phyloP scores from a whole-genome alignment of 345 rosid genomes.

The Jatropha curcas region DNA sequence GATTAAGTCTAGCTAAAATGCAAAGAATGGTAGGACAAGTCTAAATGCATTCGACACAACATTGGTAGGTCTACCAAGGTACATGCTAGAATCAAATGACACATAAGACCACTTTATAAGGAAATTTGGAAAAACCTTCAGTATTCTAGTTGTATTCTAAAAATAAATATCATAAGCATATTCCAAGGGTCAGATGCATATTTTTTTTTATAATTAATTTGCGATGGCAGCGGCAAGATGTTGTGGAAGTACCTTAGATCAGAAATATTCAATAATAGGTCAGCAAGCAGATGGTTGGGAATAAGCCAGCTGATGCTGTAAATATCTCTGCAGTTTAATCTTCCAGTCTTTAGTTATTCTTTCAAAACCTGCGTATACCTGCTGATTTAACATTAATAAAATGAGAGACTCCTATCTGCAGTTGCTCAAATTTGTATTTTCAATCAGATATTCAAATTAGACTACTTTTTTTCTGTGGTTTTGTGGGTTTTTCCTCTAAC shows the following conservation, averaged over 20 bases:
- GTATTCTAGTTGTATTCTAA: background rate
- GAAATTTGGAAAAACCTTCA: background rate
- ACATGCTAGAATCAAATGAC: background rate
- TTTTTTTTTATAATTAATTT: too few relatives aligned
- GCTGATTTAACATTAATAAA: background rate
- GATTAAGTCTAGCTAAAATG: background rate
- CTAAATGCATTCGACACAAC: background rate
- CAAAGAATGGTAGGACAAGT: background rate
- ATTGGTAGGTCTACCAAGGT: background rate
- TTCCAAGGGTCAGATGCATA: background rate
- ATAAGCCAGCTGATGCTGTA: background rate
- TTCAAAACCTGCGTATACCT: background rate
- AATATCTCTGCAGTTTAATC: background rate
- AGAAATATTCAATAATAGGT: background rate
- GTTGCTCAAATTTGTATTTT: background rate
- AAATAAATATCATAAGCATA: background rate
- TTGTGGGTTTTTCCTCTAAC: slow-evolving; percentile 15
- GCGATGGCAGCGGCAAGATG: too few relatives aligned
- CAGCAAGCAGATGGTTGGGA: background rate
- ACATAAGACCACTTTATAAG: background rate
- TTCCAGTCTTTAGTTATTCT: background rate
- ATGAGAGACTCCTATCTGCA: background rate
- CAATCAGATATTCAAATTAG: background rate
- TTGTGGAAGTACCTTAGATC: background rate
- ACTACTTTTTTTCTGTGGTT: background rate